Base-by-base conservation (phyloP, 164 flowering plant species). In the Berberis thunbergii region DNA sequence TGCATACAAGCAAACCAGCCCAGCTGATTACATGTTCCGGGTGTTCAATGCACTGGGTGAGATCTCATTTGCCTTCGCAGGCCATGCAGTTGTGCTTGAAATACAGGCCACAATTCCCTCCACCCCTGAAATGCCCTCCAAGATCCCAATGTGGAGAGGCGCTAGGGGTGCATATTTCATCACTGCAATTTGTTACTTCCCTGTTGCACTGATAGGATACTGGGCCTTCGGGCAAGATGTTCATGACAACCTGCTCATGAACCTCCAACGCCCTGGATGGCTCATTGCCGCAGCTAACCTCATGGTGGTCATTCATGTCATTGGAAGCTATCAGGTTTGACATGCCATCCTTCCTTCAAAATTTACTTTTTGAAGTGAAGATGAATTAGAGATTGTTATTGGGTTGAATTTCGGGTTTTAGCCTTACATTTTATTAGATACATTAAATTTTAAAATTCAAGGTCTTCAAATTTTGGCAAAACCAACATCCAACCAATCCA, bases 31-130 rank as follows among this genome's bases (percentile, higher is more conserved):
- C 5, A 2, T 54, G 4, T 54, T 54, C 8, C n/a, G 26, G 6
- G n/a, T 54, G 40, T n/a, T 13, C 57, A 54, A 39, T 54, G 39
- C 57, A 38, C n/a, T 54, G 4, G 57, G 57, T 13, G 40, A 54
- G 6, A 7, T 54, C 2, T 86, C 83, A n/a, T 86, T 86, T 45
- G 84, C 88, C 45, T 86, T 63, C 73, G 91, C 84, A 40, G 88
- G 84, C 1, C 86, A 84, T 71, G 82, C 77, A 68, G 88, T 86
- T 64, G 88, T 78, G 1, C 43, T 85, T 64, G 90, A 85, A 64
- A 85, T 85, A 48, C 89, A 83, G 60, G 87, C 89, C 11, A 78
- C 86, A 6, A 80, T 85, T 50, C 85, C 88, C 57, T 86, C 91
- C 0, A 71, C 85, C 0, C 84, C 83, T 0, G 82, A 81, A 49